A percentile compares a stretch with the other conserved stretches of the same genome.
These are phyloP conservation scores for Serendipita sp. DNA, from an alignment of 768 basidiomycete genomes.

Conservation along the genomic window DNA sequence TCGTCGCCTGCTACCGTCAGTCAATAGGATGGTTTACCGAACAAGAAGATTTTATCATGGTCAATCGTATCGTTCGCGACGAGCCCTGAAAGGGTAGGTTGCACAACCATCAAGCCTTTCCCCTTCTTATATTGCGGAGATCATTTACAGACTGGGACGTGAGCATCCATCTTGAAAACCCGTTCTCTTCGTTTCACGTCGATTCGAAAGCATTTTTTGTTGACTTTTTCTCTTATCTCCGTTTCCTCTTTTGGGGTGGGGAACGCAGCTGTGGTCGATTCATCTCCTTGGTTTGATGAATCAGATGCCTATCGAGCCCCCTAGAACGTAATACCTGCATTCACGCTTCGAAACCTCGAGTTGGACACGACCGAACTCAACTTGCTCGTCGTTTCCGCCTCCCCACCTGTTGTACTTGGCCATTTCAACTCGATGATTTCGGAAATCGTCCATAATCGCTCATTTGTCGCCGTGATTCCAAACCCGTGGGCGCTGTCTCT, in stretches of 20 bases:
- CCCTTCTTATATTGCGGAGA: constrained; percentile 31
- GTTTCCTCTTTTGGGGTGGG: too few species aligned
- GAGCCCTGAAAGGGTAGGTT: constrained; percentile 37
- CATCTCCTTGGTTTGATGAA: not conserved
- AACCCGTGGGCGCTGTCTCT: constrained; percentile 50
- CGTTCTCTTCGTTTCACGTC: too few species aligned
- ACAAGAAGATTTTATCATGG: constrained; percentile 47
- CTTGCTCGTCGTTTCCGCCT: constrained; percentile 45
- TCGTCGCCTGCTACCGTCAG: constrained; percentile 43
- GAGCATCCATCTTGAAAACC: too few species aligned
- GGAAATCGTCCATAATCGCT: constrained; percentile 41
- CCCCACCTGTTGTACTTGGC: constrained; percentile 37
- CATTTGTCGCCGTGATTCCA: constrained; percentile 34
- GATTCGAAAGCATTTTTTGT: too few species aligned
- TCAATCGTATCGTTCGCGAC: constrained; percentile 47
- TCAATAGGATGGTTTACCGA: constrained; percentile 54
- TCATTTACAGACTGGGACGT: constrained; percentile 45
- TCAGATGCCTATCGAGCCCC: constrained; percentile 41
- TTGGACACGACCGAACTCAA: constrained; percentile 50
- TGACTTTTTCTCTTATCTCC: too few species aligned
- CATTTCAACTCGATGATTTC: constrained; percentile 35
- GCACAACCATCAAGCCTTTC: constrained; percentile 57
- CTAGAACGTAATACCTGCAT: constrained; percentile 48
- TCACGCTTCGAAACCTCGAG: constrained; percentile 44
- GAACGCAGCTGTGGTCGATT: too few species aligned